Evolutionary conservation across 768 basidiomycete species (phyloP), one percentile per base, ranked within the genome.

Genomic region (Tulasnella calospora): DNA sequence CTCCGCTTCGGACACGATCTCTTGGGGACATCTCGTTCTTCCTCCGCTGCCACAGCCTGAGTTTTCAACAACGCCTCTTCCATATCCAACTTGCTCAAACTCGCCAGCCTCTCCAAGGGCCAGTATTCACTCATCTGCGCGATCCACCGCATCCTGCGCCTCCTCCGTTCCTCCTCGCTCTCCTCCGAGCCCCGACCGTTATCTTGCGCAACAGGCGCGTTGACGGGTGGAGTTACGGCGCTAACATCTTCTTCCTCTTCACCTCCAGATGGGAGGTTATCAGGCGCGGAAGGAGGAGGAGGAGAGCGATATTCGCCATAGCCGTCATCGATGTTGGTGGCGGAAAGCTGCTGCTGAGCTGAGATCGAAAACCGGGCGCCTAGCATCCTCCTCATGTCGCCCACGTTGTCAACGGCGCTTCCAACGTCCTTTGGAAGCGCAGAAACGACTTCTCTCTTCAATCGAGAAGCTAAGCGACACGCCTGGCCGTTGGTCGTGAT

Each of bases 101-200:
- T 83, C 0, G 94, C 91, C 10, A 98, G 88, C 57, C 89, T 90
- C 15, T 92, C 88, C 71, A 96, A 87, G 0, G 95, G 92, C 94
- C 95, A 98, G 83, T 98, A 98, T 83, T 98, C 96, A 87, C 95
- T 96, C 81, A 99, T 89, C 83, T 98, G 97, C 0, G 95, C 91
- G 3, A 98, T 92, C 94, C 95, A 98, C 83, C 92, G 90, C 89
- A 98, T 94, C 21, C 93, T 87, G 41, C 95, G 87, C 78, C 85
- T 86, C 74, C 88, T 85, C 44, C 81, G 79, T 44, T 83, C 82
- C 71, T 82, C 80, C 9, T 81, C 79, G 23, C 69, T 73, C 44
- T 81, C 80, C 44, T 33, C 12, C 47, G 70, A 38, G 1, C 33
- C 51, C 9, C 55, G 35, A 21, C n/a, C 46, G 17, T 57, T n/a